Conservation (phyloP, 805 yeast genomes). For the Suhomyces vadensis region DNA sequence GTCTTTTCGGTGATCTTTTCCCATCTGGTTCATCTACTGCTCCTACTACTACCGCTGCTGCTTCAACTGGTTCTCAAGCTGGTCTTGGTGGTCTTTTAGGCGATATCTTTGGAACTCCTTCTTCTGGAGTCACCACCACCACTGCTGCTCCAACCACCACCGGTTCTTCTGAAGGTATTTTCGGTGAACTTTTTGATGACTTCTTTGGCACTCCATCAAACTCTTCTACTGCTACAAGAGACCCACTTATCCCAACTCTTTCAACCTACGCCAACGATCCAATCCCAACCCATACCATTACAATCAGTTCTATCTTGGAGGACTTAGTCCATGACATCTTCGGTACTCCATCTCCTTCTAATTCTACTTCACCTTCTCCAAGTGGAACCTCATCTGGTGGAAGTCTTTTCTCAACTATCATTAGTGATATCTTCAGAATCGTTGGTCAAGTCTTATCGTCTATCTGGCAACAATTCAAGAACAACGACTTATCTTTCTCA, state of each 20-base stretch:
- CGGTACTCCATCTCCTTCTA: conserved; percentile 9
- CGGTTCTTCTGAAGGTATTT: conserved; percentile 8
- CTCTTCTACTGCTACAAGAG: conserved; percentile 9
- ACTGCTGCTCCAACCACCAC: conserved; percentile 7
- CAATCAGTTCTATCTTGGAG: conserved; percentile 10
- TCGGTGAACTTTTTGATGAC: conserved; percentile 15
- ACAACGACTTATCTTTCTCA: conserved; percentile 11
- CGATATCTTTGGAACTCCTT: conserved; percentile 16
- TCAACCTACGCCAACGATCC: conserved; percentile 4
- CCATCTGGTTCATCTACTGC: conserved; percentile 9
- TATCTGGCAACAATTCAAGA: conserved; percentile 6
- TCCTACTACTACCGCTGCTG: conserved; percentile 8
- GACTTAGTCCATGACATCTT: conserved; percentile 15
- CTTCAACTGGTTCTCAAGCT: conserved; percentile 12
- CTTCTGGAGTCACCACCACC: conserved; percentile 6
- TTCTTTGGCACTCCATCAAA: conserved; percentile 14
- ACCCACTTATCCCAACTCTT: neutral
- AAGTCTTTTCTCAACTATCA: conserved; percentile 11
- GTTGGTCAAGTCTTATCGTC: conserved; percentile 13
- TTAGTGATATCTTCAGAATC: conserved; percentile 15
- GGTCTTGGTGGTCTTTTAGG: conserved; percentile 12
- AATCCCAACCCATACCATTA: conserved; percentile 9
- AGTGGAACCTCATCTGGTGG: conserved; percentile 8
- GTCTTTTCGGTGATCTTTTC: conserved; percentile 15
- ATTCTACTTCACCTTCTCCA: conserved; percentile 9